Base-by-base conservation (phyloP, 2,329 filamentous ascomycete genomes). In the Orbilia ellipsospora region DNA sequence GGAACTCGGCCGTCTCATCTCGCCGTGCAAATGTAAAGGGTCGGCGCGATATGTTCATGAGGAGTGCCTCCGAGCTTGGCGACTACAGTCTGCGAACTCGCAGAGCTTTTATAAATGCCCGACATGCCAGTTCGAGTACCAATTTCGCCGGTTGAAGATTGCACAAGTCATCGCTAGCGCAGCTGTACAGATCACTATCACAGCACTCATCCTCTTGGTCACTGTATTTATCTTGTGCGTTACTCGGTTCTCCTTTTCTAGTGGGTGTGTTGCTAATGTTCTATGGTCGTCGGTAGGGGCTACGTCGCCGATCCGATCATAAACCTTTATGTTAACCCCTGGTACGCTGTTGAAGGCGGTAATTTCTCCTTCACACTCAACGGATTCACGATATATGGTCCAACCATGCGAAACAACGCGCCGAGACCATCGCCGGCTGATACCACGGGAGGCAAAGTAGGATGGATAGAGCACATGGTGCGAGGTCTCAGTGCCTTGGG, bases 31-130 rank as follows among this genome's bases (percentile, higher is more conserved):
- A 83, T 99, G 95, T 86, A 96, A 92, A 84, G 95, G 95, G 62
- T 92, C 92, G 45, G 92, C 94, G 79, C 92, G 92, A 83, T 97
- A 96, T 83, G 93, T 98, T 23, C 95, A 99, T 82, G 93, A 97
- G 82, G 91, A 89, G 31, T 99, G 95, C 81, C 85, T 99, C 57
- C 88, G 91, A 80, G 86, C 88, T 10, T 98, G 94, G 93, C 88
- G 95, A 78, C 87, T 90, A 77, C 87, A 92, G 51, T 89, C 93
- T 80, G 90, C 92, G 0, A 80, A 86, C 48, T 87, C 88, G 78
- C 87, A 91, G 68, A 93, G 94, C 79, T 96, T 90, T 81, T 97
- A 90, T 88, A 87, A 92, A 80, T 98, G 94, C 80, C 92, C 92
- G 18, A 97, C 93, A 0, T 98, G 94, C 83, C 86, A 89, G 40